Percentiles rank a stretch among this genome's conserved stretches.
These are phyloP conservation scores for Suillus hirtellus DNA, from an alignment of 768 basidiomycete genomes.

Conservation along the genomic window DNA sequence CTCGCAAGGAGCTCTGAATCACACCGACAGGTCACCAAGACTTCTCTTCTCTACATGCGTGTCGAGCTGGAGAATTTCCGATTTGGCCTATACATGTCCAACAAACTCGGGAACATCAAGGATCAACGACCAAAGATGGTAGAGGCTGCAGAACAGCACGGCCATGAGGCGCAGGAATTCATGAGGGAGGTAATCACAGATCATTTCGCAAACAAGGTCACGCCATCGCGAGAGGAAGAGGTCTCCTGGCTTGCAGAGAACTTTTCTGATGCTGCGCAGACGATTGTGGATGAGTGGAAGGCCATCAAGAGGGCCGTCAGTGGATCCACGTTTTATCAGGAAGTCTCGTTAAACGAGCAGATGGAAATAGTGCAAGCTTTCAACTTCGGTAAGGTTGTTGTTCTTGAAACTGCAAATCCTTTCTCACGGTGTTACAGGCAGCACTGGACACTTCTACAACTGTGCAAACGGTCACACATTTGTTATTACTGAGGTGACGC, in stretches of 20 bases:
- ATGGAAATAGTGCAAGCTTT: constrained; percentile 50
- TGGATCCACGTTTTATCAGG: constrained; percentile 47
- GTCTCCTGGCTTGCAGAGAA: constrained; percentile 45
- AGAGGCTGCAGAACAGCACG: constrained; percentile 19
- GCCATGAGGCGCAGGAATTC: constrained; percentile 8
- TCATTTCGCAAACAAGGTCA: constrained; percentile 28
- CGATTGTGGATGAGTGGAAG: constrained; percentile 49
- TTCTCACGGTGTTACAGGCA: constrained; percentile 24
- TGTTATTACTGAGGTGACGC: constrained; percentile 53
- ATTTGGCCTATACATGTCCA: constrained; percentile 43
- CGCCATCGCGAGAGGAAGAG: constrained; percentile 16
- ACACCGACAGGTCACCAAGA: constrained; percentile 52
- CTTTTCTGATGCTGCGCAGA: constrained; percentile 37
- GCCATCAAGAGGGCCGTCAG: constrained; percentile 36
- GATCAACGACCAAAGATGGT: constrained; percentile 26
- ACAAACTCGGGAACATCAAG: constrained; percentile 19
- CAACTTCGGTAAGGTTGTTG: constrained; percentile 41
- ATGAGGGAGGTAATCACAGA: constrained; percentile 7
- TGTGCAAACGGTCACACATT: constrained; percentile 65
- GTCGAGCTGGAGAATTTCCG: constrained; percentile 50
- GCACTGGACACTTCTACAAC: constrained; percentile 48
- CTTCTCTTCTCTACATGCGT: constrained; percentile 44
- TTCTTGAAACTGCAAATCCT: constrained; percentile 1
- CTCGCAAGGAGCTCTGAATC: constrained; percentile 52
- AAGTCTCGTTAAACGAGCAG: constrained; percentile 55